These are phyloP conservation scores for Tanacetum coccineum DNA, from an alignment of 129 eudicot genomes.

Conservation along the genomic window DNA sequence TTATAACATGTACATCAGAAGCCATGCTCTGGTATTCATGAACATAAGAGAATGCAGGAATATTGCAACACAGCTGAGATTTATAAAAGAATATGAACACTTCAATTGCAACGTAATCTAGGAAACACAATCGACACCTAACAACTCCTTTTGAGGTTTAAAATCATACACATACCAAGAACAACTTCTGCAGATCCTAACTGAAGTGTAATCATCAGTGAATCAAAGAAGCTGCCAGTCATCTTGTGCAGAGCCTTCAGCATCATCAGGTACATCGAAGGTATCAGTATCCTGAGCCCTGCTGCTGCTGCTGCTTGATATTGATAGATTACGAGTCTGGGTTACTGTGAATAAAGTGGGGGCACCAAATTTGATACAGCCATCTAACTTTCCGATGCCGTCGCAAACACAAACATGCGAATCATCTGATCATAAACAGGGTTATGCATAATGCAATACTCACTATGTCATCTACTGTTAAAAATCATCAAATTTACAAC, in stretches of 20 bases:
- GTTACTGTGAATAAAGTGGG: conserved; percentile 75
- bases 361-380: conserved; percentile 74
- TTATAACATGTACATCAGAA: too few relatives aligned
- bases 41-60: background rate
- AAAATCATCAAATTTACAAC: background rate
- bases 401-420: conserved; percentile 77
- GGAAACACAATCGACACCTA: conserved; percentile 31
- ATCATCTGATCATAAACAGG: conserved; percentile 46
- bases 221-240: conserved; percentile 86
- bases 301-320: conserved; percentile 25
- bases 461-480: background rate
- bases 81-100: conserved; percentile 15
- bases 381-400: conserved; percentile 59
- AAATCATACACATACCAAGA: conserved; percentile 22
- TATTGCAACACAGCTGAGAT: background rate
- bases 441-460: background rate
- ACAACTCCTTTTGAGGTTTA: conserved; percentile 22
- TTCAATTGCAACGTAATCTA: conserved; percentile 17
- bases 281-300: conserved; percentile 33
- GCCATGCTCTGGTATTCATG: too few relatives aligned
- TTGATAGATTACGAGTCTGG: conserved; percentile 42
- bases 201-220: conserved; percentile 8
- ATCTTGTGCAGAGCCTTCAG: conserved; percentile 55
- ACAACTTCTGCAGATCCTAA: conserved; percentile 6
- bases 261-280: conserved; percentile 35